phyloP scores from a whole-genome alignment of 768 basidiomycete genomes.

The Hirschioporus abietinus region DNA sequence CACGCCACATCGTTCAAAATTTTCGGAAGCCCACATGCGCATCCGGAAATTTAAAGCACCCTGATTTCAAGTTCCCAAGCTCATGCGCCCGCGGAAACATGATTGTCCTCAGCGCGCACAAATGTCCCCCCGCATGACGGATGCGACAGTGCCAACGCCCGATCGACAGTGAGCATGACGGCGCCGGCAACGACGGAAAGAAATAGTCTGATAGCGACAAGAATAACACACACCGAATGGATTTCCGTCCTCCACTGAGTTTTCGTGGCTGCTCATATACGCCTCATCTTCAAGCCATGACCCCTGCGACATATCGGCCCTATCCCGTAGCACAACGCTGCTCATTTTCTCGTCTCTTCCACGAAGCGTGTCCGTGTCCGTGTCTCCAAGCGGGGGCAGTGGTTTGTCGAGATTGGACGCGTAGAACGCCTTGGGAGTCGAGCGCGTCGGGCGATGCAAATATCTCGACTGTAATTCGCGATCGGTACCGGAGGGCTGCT shows the following conservation, averaged over 20 bases:
- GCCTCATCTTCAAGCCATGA: not conserved
- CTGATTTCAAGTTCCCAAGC: not conserved
- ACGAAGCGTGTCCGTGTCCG: constrained; percentile 22
- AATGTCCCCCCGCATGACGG: not conserved
- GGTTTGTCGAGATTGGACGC: constrained; percentile 29
- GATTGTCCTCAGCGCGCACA: not conserved
- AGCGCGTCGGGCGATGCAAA: not conserved
- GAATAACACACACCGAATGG: constrained; percentile 3
- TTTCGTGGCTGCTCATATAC: not conserved
- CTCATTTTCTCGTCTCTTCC: constrained; percentile 11
- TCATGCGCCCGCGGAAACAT: not conserved
- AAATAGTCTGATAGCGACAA: constrained; percentile 4
- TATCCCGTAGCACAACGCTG: constrained; percentile 20
- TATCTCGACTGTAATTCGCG: not conserved
- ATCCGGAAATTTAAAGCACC: not conserved
- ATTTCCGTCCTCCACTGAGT: not conserved
- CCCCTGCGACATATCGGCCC: constrained; percentile 5
- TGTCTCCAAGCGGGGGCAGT: constrained; percentile 21
- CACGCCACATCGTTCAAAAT: not conserved
- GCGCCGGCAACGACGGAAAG: not conserved
- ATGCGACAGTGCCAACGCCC: not conserved
- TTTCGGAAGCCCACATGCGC: not conserved
- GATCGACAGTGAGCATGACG: not conserved
- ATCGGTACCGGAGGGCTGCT: not conserved
- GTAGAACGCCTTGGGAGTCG: constrained; percentile 8